These are phyloP conservation scores for Backusella australiensis DNA, from an alignment of 192 early-diverging fungal genomes.

Conservation along the genomic window DNA sequence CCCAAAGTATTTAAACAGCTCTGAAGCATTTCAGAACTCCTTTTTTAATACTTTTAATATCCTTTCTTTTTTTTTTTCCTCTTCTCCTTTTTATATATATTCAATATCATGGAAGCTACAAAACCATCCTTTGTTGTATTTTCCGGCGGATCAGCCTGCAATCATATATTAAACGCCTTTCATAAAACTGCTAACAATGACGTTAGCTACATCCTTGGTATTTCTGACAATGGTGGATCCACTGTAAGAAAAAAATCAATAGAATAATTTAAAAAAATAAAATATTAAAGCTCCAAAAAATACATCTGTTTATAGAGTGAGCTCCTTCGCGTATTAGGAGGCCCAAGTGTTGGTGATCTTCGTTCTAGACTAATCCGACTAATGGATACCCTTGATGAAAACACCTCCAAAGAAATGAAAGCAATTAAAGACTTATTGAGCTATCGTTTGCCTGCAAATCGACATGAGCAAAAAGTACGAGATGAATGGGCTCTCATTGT, in stretches of 20 bases:
- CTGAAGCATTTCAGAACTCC: background rate
- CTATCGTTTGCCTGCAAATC: slow-evolving; percentile 62
- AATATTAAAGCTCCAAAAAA: background rate
- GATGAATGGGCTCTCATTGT: slow-evolving; percentile 74
- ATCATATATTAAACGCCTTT: slow-evolving; percentile 48
- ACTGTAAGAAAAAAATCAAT: slow-evolving; percentile 32
- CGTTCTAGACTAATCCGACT: slow-evolving; percentile 64
- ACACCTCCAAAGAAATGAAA: slow-evolving; percentile 40
- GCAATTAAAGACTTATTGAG: slow-evolving; percentile 72
- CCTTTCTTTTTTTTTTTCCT: background rate
- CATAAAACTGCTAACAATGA: slow-evolving; percentile 53
- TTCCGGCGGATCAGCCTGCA: slow-evolving; percentile 74
- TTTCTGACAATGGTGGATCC: slow-evolving; percentile 71
- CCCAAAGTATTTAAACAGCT: slow-evolving; percentile 2
- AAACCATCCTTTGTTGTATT: slow-evolving; percentile 56
- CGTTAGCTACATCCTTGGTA: slow-evolving; percentile 67
- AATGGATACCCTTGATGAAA: slow-evolving; percentile 53
- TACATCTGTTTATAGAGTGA: slow-evolving; percentile 43
- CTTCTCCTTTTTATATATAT: background rate
- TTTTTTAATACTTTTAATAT: background rate
- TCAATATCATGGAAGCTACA: background rate
- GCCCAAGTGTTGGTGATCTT: slow-evolving; percentile 76
- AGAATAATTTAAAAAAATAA: background rate
- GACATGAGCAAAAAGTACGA: slow-evolving; percentile 53
- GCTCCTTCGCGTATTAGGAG: slow-evolving; percentile 70